Base-by-base conservation (phyloP, 2,329 filamentous ascomycete genomes). In the Fusarium begoniae region DNA sequence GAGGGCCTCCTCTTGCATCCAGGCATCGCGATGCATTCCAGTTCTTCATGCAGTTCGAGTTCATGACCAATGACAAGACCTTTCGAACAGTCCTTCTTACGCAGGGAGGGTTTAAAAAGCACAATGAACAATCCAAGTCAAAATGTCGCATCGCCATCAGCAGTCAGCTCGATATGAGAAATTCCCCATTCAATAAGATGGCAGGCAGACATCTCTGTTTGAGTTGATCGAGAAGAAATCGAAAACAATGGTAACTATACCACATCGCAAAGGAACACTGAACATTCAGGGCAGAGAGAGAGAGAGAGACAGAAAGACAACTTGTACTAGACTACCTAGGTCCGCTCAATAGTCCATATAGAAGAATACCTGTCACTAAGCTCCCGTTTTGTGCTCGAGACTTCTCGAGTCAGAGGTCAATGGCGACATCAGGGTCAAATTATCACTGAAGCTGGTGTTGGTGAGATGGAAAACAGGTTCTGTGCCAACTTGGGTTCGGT, bases 11-110 rank as follows among this genome's bases (percentile, higher is more conserved):
- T 48, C 43, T 57, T 57, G 41, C 55, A 60, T 61, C 43, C 51
- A 68, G 64, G 64, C 75, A 75, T 79, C 58, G 66, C 58, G 70
- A 70, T 75, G 73, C 79, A 80, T 80, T 80, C 79, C 79, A 80
- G 70, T 61, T 60, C 58, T 41, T 51, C 26, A 69, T 71, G 64
- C 40, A 28, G 40, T 63, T 61, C 40, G 40, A 57, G 60, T 43
- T 41, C 51, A 51, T 26, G 41, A 32, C 63, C 54, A 70, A 74
- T 74, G 47, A 59, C 28, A 61, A 58, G 57, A 63, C 56, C 32
- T 41, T 44, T 44, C 44, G 54, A 37, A 41, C 44, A 40, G 63
- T 58, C 56, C 50, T 69, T 24, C 37, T 32, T 58, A 73, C 50
- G 65, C 30, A 74, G 72, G 72, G 72, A 69, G 72, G 60, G 45